Base-by-base conservation (phyloP, 2,329 filamentous ascomycete species). In the Biscogniauxia sp. region DNA sequence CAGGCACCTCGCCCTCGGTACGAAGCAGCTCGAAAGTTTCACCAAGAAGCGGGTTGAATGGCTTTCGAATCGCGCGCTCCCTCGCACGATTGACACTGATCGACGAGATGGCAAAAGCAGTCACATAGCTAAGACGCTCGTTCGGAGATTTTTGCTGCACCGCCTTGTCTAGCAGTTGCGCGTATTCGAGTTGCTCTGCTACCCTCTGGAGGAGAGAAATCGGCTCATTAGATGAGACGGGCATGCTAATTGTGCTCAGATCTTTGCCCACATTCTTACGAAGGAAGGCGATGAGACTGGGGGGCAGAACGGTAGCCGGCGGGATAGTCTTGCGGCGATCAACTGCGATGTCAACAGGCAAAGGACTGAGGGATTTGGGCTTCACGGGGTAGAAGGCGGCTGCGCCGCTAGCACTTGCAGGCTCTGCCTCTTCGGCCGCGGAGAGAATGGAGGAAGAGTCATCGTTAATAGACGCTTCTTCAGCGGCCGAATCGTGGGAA, bases 191-290 rank as follows among this genome's bases (percentile, higher is more conserved):
- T 70, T 94, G 90, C 75, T 99, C 95, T 0, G 94, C 90, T 3
- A 93, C 84, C 62, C 94, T 89, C 74, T 99, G 95, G 5, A 98
- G 81, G 11, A 96, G 79, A 0, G 94, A 97, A 1, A 88, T 86
- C 0, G 95, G 95, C 73, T 99, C 95, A 75, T 99, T 99, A 23
- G 94, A 89, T 4, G 94, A 96, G 0, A 97, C 95, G 0, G 95
- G 95, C 94, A 98, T 98, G 54, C 92, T 93, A 66, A 99, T 96
- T 2, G 93, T 96, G 62, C 92, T 97, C 54, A 99, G 81, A 75
- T 99, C 95, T 76, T 99, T 99, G 72, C 95, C 95, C 9, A 98
- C 95, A 69, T 99, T 99, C 76, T 98, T 99, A 67, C 95, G 88
- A 32, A 98, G 83, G 74, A 98, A 97, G 0, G 92, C 91, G 66